Evolutionary conservation across 352 stramenopile species (phyloP), one percentile per base, ranked within the genome.

Genomic region (Phytophthora melonis): DNA sequence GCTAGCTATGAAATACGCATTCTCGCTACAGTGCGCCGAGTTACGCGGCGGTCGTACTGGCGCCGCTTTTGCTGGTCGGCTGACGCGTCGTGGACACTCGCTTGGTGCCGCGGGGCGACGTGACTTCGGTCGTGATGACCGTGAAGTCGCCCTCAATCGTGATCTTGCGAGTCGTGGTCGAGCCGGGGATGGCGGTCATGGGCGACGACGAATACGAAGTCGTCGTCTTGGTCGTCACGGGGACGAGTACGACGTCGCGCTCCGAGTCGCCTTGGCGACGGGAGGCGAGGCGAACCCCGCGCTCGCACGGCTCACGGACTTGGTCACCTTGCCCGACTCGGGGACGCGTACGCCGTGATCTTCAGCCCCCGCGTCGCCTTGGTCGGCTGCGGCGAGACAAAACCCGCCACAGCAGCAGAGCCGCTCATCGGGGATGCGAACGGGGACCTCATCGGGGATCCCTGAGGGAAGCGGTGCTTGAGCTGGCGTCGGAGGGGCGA

Each of bases 401-500:
- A 74, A 27, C 54, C 41, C 25, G 63, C 56, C 39, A 2, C 23
- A 10, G 43, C 43, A 63, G 68, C 41, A 30, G 66, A 63, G 16
- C 27, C 27, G 27, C 56, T 54, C 41, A 54, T 57, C 19, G 63
- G 63, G 1, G 68, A 77, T 43, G 36, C 39, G 25, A 66, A 61
- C 21, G 68, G 68, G 43, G 69, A 77, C 19, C 50, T 72, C 7
- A 19, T 14, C 14, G 70, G 64, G 50, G 69, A 74, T 18, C 65
- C 52, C 41, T 69, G 73, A 11, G 58, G 25, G 32, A 74, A 78
- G 1, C 70, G 64, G 50, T 78, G 70, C 56, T 73, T 77, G 23
- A 80, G 69, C 18, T 72, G 68, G 53, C 74, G 69, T 11, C 69
- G 68, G 0, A 71, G 56, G 34, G 74, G 74, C 9, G 69, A 80